Percentiles rank a stretch among this genome's conserved stretches.
These are phyloP conservation scores for Trypethelium eluteriae DNA, from an alignment of 495 filamentous ascomycete genomes.

Conservation along the genomic window DNA sequence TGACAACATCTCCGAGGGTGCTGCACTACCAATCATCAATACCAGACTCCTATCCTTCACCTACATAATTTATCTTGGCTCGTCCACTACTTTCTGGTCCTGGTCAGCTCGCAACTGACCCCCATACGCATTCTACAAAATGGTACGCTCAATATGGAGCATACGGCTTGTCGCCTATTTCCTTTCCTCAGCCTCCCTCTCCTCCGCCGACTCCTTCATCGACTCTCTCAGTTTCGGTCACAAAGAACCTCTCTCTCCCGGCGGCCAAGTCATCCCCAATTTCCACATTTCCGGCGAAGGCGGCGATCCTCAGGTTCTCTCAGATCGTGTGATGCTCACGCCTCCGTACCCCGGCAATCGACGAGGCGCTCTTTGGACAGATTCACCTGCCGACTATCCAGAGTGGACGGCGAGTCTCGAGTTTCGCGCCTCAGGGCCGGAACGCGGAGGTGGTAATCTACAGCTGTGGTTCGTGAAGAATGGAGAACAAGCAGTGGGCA, in stretches of 20 bases:
- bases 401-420: slow-evolving; percentile 77
- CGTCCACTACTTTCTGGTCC: not conserved
- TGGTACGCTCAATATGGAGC: not conserved
- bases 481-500: slow-evolving; percentile 55
- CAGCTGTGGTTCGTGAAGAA: slow-evolving; percentile 86
- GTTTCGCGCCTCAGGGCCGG: slow-evolving; percentile 79
- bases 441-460: slow-evolving; percentile 79
- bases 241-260: slow-evolving; percentile 52
- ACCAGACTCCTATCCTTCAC: not conserved
- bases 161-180: slow-evolving; percentile 7
- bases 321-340: slow-evolving; percentile 86
- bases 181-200: slow-evolving; percentile 36
- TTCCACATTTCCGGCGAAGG: slow-evolving; percentile 68
- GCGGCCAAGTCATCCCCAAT: slow-evolving; percentile 49
- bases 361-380: slow-evolving; percentile 74
- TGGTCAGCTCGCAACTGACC: too few species aligned
- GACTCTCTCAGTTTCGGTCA: slow-evolving; percentile 73
- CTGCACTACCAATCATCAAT: not conserved
- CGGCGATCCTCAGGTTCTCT: slow-evolving; percentile 64
- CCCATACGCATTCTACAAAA: not conserved
- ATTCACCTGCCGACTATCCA: slow-evolving; percentile 34
- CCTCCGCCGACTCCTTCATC: slow-evolving; percentile 53
- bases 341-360: slow-evolving; percentile 80
- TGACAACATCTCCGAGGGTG: not conserved
- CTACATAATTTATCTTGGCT: not conserved